These are phyloP conservation scores for Pholiota microspora DNA, from an alignment of 768 basidiomycete genomes.

Conservation along the genomic window DNA sequence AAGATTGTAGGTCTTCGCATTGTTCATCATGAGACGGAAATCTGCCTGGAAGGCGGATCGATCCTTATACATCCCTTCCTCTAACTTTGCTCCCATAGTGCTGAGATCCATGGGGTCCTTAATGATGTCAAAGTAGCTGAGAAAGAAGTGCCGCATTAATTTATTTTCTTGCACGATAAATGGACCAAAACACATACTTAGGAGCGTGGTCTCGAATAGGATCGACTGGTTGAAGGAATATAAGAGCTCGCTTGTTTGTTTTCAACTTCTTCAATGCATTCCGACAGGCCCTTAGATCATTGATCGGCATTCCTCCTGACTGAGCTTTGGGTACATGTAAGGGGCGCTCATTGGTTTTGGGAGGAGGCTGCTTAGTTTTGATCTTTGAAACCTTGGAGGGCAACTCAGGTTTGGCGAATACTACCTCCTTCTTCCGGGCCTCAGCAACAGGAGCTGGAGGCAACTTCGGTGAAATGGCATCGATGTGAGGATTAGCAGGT, in stretches of 20 bases:
- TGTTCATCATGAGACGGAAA: slow-evolving; percentile 83
- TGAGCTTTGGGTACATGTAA: slow-evolving; percentile 67
- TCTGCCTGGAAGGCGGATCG: slow-evolving; percentile 84
- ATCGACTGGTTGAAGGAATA: slow-evolving; percentile 92
- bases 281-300: slow-evolving; percentile 73
- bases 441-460: slow-evolving; percentile 31
- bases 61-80: slow-evolving; percentile 82
- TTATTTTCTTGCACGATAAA: background rate
- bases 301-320: slow-evolving; percentile 69
- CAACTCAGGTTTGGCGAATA: slow-evolving; percentile 32
- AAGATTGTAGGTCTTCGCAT: slow-evolving; percentile 85
- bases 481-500: slow-evolving; percentile 33
- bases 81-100: slow-evolving; percentile 84
- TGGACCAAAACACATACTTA: slow-evolving; percentile 47
- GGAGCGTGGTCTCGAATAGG: slow-evolving; percentile 91
- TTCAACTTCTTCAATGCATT: slow-evolving; percentile 80
- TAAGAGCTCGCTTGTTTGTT: slow-evolving; percentile 64
- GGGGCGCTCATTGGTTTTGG: slow-evolving; percentile 33
- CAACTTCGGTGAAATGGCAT: slow-evolving; percentile 21
- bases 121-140: slow-evolving; percentile 87
- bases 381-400: slow-evolving; percentile 24
- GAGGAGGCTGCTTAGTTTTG: slow-evolving; percentile 10
- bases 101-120: slow-evolving; percentile 94
- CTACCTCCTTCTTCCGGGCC: slow-evolving; percentile 31
- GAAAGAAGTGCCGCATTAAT: slow-evolving; percentile 15